phyloP scores from a whole-genome alignment of 2,329 filamentous ascomycete genomes.

The Colletotrichum salicis region DNA sequence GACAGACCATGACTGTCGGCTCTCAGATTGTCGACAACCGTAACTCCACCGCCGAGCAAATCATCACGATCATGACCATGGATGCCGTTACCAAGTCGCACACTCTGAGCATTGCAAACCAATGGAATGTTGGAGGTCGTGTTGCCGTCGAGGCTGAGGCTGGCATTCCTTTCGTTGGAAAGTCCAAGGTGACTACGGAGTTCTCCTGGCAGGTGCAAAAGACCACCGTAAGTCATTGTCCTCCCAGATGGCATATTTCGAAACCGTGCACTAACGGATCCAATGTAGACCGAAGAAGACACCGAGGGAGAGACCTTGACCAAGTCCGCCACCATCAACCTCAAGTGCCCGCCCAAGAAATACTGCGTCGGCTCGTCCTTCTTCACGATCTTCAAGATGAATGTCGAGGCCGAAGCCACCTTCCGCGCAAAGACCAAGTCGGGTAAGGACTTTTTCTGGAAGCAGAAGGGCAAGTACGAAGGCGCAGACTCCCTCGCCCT shows the following conservation, averaged over 20 bases:
- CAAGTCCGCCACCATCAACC: constrained; percentile 32
- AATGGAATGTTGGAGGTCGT: constrained; percentile 23
- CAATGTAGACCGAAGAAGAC: constrained; percentile 12
- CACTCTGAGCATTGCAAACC: constrained; percentile 18
- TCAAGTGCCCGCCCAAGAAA: constrained; percentile 33
- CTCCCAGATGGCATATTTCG: neutral
- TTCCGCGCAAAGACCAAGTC: constrained; percentile 30
- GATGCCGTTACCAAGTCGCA: constrained; percentile 31
- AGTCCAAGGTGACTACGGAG: constrained; percentile 12
- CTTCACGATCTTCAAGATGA: constrained; percentile 35
- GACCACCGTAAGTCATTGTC: constrained; percentile 13
- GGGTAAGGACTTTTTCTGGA: constrained; percentile 29
- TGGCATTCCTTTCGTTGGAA: constrained; percentile 25
- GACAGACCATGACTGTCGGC: constrained; percentile 32
- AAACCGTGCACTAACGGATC: neutral
- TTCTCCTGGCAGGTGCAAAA: constrained; percentile 30
- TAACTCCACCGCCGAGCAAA: constrained; percentile 34
- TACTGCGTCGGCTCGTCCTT: constrained; percentile 35
- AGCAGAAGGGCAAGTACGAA: constrained; percentile 29
- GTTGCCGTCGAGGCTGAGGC: constrained; percentile 23
- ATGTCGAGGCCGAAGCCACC: constrained; percentile 35
- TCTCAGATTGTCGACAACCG: constrained; percentile 37
- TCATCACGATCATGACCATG: constrained; percentile 29
- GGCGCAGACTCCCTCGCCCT: constrained; percentile 33
- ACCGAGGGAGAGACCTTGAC: constrained; percentile 26